Conservation (phyloP, 345 rosid genomes). For the Populus alba region DNA sequence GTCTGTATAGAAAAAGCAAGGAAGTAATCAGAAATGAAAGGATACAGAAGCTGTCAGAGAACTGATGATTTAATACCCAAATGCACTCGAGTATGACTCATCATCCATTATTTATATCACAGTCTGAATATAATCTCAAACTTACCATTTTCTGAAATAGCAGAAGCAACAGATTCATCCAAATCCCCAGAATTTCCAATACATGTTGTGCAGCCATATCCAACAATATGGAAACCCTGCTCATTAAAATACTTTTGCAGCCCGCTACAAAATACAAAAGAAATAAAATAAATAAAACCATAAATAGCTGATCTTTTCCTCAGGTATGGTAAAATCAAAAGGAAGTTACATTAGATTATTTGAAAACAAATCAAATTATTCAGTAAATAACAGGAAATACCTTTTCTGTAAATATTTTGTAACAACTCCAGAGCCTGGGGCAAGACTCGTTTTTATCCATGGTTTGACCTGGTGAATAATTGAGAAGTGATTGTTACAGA, state of each 20-base stretch:
- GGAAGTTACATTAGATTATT: background rate
- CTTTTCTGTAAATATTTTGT: slow-evolving; percentile 82
- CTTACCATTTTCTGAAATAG: slow-evolving; percentile 88
- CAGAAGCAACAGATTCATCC: slow-evolving; percentile 88
- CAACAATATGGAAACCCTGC: slow-evolving; percentile 93
- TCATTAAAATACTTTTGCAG: slow-evolving; percentile 79
- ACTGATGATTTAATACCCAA: background rate
- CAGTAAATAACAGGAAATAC: slow-evolving; percentile 26
- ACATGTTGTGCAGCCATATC: slow-evolving; percentile 98
- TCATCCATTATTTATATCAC: background rate
- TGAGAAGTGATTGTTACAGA: slow-evolving; percentile 10
- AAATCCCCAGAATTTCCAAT: slow-evolving; percentile 97
- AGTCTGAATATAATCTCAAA: background rate
- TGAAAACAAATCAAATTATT: background rate
- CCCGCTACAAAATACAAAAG: slow-evolving; percentile 54
- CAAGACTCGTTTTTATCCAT: slow-evolving; percentile 99
- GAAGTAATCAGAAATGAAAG: background rate
- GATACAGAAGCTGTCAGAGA: background rate
- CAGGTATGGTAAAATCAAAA: background rate
- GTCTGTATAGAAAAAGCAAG: slow-evolving; percentile 42
- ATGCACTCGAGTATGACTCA: background rate
- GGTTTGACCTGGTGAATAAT: slow-evolving; percentile 72
- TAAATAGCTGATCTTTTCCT: background rate
- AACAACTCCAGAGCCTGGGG: slow-evolving; percentile 99
- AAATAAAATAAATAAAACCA: background rate